Percentiles rank a stretch among this genome's conserved stretches.
These are phyloP conservation scores for Metarhizium humberi DNA, from an alignment of 2,329 filamentous ascomycete genomes.

Conservation along the genomic window DNA sequence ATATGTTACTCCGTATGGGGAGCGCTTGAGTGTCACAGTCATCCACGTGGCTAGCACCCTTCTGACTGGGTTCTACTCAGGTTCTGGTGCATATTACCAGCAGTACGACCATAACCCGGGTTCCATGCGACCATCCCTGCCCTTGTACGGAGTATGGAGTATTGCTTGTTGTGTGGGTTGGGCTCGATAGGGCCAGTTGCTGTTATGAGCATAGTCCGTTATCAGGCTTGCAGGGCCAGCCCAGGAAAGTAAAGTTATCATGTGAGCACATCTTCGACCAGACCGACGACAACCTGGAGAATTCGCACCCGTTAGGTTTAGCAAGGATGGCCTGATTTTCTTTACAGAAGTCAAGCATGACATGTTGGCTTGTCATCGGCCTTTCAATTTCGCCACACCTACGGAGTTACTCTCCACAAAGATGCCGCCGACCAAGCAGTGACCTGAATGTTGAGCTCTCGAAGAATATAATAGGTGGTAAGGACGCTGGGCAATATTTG, in stretches of 20 bases:
- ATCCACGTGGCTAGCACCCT: slow-evolving; percentile 4
- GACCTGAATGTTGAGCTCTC: neutral
- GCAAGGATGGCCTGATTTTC: no score
- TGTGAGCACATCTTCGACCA: neutral
- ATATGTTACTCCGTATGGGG: neutral
- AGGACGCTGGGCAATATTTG: no score
- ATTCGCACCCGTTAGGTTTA: no score
- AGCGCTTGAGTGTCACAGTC: neutral
- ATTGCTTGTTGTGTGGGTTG: slow-evolving; percentile 34
- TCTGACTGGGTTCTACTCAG: neutral
- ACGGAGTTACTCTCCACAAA: neutral
- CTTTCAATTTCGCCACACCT: no score
- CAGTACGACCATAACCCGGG: slow-evolving; percentile 37
- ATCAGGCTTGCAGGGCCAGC: neutral
- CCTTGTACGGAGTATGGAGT: neutral
- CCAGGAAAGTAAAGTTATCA: neutral
- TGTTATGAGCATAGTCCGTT: neutral
- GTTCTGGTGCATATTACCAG: neutral
- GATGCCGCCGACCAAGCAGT: neutral
- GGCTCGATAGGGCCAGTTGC: slow-evolving; percentile 27
- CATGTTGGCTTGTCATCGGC: no score
- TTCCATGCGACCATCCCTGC: slow-evolving; percentile 50
- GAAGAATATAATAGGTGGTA: neutral
- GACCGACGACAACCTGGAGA: neutral
- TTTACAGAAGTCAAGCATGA: neutral